Base-by-base conservation (phyloP, 1,139 yeast genomes). In the Kodamaea suecica region DNA sequence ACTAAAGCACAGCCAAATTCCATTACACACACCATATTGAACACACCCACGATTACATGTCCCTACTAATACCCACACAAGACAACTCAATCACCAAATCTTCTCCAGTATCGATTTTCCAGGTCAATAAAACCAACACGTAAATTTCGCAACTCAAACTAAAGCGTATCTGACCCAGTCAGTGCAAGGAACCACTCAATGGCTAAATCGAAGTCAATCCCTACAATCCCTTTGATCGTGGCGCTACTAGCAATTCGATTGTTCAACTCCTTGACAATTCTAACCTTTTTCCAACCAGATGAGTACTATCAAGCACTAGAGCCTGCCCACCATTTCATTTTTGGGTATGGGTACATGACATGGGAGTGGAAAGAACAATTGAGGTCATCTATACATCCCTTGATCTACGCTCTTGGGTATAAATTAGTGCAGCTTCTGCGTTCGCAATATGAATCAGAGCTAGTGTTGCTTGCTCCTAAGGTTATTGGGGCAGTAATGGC, bases 261-360 rank as follows among this genome's bases (percentile, higher is more conserved):
- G 4, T 24, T 77, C 48, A 88, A 88, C 57, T 74, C 95, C 0
- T 55, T 85, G 17, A 56, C 78, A 1, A 73, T 78, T 4, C 57
- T 57, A 39, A 87, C 97, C 0, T 94, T 79, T 53, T 92, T 92
- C 61, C 99, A 94, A 57, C 94, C 98, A 0, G 99, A 94, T 57
- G 99, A 94, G 57, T 94, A 72, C 61, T 94, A 83, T 78, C 98
- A 94, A 59, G 70, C 92, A 0, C 63, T 94, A 30, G 98, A 94
- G 52, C 96, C 97, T 0, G 98, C 98, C 0, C 95, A 90, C 57
- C 43, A 53, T 8, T 62, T 70, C 17, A 82, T 81, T 0, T 88
- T 72, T 55, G 92, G 94, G 1, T 83, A 80, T 43, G 98, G 98
- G 0, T 78, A 80, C 49, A 54, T 80, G 31, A 88, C 98, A 0